These are phyloP conservation scores for Apiospora marii DNA, from an alignment of 2,329 filamentous ascomycete species.

Conservation along the genomic window DNA sequence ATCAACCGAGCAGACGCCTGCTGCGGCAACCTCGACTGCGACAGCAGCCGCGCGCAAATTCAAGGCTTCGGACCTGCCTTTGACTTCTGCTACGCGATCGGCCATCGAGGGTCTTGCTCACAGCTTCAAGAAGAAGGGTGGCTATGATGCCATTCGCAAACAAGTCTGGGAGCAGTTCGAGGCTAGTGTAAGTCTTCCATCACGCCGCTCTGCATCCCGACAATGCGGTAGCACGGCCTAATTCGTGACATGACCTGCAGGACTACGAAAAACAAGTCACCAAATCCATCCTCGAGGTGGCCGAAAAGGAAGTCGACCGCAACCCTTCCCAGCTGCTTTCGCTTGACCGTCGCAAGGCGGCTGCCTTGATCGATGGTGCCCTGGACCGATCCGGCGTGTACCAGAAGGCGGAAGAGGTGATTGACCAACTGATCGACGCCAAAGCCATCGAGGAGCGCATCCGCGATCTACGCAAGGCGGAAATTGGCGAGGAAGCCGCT, in stretches of 20 bases:
- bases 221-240: not conserved
- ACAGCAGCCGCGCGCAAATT: conserved; percentile 54
- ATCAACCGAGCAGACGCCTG: conserved; percentile 38
- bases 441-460: conserved; percentile 73
- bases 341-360: conserved; percentile 76
- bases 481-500: conserved; percentile 75
- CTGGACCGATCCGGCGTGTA: conserved; percentile 81
- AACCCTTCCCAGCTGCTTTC: conserved; percentile 76
- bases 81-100: conserved; percentile 75
- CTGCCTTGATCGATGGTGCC: conserved; percentile 79
- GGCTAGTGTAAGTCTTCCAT: conserved; percentile 62
- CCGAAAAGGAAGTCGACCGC: conserved; percentile 76
- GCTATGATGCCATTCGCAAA: conserved; percentile 81
- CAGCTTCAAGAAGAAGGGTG: conserved; percentile 86
- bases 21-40: conserved; percentile 31
- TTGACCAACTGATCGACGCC: conserved; percentile 73
- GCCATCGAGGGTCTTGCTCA: conserved; percentile 80
- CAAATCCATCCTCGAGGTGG: conserved; percentile 72
- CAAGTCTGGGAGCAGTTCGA: conserved; percentile 79
- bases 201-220: not conserved
- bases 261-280: conserved; percentile 74
- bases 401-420: conserved; percentile 71
- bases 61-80: conserved; percentile 77
- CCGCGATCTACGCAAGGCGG: conserved; percentile 70
- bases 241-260: conserved; percentile 49